Evolutionary conservation across 176 grass and related monocot genomes (phyloP), one percentile per base, ranked within the genome.

Genomic region (Dendrocalamus sinicus): DNA sequence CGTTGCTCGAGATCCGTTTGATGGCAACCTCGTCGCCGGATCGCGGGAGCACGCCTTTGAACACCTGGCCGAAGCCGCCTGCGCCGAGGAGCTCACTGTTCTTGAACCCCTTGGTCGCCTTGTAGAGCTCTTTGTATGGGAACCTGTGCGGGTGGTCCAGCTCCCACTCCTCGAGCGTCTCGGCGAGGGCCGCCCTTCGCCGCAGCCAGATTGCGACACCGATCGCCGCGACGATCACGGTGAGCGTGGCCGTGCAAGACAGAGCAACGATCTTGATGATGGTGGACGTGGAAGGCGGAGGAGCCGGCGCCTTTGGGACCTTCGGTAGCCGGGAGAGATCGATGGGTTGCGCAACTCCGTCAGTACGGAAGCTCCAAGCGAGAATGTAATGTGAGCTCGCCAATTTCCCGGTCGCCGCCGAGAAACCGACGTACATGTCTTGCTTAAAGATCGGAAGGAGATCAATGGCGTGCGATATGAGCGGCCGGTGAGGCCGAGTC

Each of bases 51-150:
- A 81, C 35, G 4, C 92, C 92, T 5, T 62, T 90, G 67, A 79
- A 93, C 13, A 86, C 89, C 22, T 90, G 66, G 4, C 91, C 91
- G 64, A 92, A 92, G 68, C 87, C 87, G 4, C 91, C 87, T 4
- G 68, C 30, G 26, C 87, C 87, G 17, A 92, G 75, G 47, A 89
- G 19, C 66, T 91, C 77, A 0, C 77, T 84, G 46, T 86, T 75
- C 66, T 79, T 73, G 67, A 92, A 89, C 59, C 83, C 91, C 71
- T 84, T 89, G 2, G 91, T 89, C 66, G 73, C 84, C 20, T 13
- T 85, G 47, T 91, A 80, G 39, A 88, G 76, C 44, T 91, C 86
- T 5, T 19, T 73, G 39, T 92, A 89, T 28, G 41, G 60, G 58
- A 89, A 74, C 73, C 91, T 53, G 13, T 89, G 87, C 48, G 79